Conservation (phyloP, 768 basidiomycete genomes). For the Tricholoma flavovirens region DNA sequence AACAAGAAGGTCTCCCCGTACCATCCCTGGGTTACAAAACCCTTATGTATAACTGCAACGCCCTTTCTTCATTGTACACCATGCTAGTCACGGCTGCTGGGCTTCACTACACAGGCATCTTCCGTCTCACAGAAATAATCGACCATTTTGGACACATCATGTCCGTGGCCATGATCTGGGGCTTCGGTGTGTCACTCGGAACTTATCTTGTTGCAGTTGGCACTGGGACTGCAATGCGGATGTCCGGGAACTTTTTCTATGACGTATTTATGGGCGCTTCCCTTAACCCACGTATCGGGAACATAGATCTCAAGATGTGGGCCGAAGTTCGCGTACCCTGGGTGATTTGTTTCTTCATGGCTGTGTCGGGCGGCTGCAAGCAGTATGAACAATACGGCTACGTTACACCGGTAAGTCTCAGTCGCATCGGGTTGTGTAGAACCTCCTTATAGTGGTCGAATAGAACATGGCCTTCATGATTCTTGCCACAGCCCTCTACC, state of each 20-base stretch:
- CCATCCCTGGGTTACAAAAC: slow-evolving; percentile 91
- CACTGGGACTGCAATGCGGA: slow-evolving; percentile 78
- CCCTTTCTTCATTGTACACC: slow-evolving; percentile 75
- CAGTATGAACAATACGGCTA: slow-evolving; percentile 92
- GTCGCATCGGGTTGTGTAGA: not conserved
- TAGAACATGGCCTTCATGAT: slow-evolving; percentile 98
- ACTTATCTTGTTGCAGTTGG: slow-evolving; percentile 76
- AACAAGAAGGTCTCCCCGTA: slow-evolving; percentile 94
- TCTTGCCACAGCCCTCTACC: slow-evolving; percentile 91
- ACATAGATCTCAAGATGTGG: slow-evolving; percentile 98
- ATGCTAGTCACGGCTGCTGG: slow-evolving; percentile 70
- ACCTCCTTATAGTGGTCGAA: not conserved
- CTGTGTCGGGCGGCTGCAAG: slow-evolving; percentile 90
- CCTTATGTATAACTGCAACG: slow-evolving; percentile 96
- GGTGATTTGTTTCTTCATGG: slow-evolving; percentile 91
- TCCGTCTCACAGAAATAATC: slow-evolving; percentile 91
- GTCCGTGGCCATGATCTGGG: slow-evolving; percentile 91
- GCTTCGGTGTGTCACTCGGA: slow-evolving; percentile 74
- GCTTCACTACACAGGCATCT: slow-evolving; percentile 75
- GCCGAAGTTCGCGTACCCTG: slow-evolving; percentile 95
- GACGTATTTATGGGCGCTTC: slow-evolving; percentile 96
- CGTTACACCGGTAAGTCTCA: slow-evolving; percentile 71
- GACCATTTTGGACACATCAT: slow-evolving; percentile 95
- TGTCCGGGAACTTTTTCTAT: slow-evolving; percentile 94
- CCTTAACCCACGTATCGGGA: slow-evolving; percentile 89